A percentile compares a stretch with the other conserved stretches of the same genome.
phyloP scores from a whole-genome alignment of 768 basidiomycete species.

The Termitomyces sp. region DNA sequence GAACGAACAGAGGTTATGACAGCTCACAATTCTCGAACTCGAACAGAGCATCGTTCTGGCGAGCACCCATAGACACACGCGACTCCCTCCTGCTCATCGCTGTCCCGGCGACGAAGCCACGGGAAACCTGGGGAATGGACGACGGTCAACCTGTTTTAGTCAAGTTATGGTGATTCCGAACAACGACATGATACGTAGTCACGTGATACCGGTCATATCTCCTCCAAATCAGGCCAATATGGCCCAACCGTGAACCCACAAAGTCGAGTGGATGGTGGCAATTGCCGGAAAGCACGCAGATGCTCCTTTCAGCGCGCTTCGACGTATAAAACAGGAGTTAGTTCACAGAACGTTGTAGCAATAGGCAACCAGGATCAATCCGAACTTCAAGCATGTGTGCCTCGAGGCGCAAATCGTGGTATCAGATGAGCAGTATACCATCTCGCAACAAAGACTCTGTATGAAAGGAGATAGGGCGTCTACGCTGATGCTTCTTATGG shows the following conservation, averaged over 20 bases:
- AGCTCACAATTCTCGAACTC: constrained; percentile 83
- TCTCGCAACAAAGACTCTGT: not conserved
- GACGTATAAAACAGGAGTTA: constrained; percentile 3
- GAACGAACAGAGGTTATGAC: constrained; percentile 10
- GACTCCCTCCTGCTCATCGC: constrained; percentile 58
- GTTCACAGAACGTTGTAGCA: constrained; percentile 1
- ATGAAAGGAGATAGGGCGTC: not conserved
- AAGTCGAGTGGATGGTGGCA: not conserved
- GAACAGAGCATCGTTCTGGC: constrained; percentile 74
- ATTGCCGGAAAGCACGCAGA: constrained; percentile 1
- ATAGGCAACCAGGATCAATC: constrained; percentile 5
- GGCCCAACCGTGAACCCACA: constrained; percentile 7
- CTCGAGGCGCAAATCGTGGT: constrained; percentile 9
- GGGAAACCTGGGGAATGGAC: constrained; percentile 10
- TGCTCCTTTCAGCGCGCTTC: constrained; percentile 2
- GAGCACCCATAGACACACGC: constrained; percentile 54
- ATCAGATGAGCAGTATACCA: constrained; percentile 5
- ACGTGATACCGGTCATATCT: constrained; percentile 14
- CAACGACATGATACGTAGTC: constrained; percentile 13
- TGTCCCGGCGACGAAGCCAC: constrained; percentile 21
- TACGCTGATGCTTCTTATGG: not conserved
- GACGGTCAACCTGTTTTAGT: constrained; percentile 12
- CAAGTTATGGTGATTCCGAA: constrained; percentile 1
- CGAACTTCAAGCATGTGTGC: not conserved
- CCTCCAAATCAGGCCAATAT: constrained; percentile 9